Evolutionary conservation across 1,284 basidiomycete genomes (phyloP).

Genomic region (Sporisorium reilianum): DNA sequence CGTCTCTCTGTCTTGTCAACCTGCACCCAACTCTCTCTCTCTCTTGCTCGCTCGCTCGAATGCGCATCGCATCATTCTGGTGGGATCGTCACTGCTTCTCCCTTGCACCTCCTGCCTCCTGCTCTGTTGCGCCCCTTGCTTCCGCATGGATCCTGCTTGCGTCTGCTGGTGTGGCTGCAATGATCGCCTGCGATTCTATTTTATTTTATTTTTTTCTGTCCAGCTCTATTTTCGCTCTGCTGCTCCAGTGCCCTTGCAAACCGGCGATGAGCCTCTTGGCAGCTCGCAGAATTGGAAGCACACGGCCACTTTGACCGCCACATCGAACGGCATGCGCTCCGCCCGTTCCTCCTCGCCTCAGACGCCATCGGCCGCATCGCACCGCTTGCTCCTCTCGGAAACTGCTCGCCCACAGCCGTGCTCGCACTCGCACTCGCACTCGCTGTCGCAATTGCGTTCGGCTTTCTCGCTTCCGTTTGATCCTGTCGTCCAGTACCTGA

Average conservation of each 20-base stretch:
- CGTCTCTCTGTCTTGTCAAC: slow-evolving; percentile 5
- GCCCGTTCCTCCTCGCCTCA: too few relatives aligned
- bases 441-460: not conserved
- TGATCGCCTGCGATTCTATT: not conserved
- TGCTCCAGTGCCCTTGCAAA: not conserved
- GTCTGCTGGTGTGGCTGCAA: too few relatives aligned
- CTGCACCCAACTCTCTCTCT: too few relatives aligned
- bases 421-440: too few relatives aligned
- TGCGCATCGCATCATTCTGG: slow-evolving; percentile 1
- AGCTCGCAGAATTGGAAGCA: too few relatives aligned
- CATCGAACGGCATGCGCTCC: too few relatives aligned
- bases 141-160: slow-evolving; percentile 8
- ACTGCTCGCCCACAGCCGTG: too few relatives aligned
- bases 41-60: too few relatives aligned
- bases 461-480: slow-evolving; percentile 9
- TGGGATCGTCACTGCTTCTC: slow-evolving; percentile 19
- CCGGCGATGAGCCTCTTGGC: not conserved
- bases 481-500: too few relatives aligned
- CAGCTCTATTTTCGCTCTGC: too few relatives aligned
- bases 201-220: not conserved
- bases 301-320: not conserved
- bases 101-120: slow-evolving; percentile 1
- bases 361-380: too few relatives aligned
- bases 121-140: slow-evolving; percentile 10
- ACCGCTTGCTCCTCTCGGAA: too few relatives aligned